A percentile compares a stretch with the other conserved stretches of the same genome.
phyloP scores from a whole-genome alignment of 805 yeast genomes.

The Ogataea methanolica region DNA sequence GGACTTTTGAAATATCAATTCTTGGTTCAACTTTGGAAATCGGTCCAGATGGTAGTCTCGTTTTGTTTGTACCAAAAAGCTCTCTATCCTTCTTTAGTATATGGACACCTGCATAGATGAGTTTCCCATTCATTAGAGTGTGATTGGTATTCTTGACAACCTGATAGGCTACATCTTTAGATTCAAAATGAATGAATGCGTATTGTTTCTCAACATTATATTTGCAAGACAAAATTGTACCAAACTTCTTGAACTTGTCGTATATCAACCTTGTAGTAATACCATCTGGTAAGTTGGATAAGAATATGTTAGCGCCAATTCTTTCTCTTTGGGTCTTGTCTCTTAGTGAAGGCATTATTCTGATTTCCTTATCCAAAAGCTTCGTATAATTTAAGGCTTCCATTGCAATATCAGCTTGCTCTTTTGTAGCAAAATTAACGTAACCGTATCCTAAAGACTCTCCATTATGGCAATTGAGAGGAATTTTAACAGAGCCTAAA shows the following conservation, averaged over 20 bases:
- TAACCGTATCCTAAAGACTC: slow-evolving; percentile 70
- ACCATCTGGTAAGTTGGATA: slow-evolving; percentile 39
- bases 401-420: slow-evolving; percentile 52
- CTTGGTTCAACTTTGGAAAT: background rate
- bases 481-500: slow-evolving; percentile 55
- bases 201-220: slow-evolving; percentile 19
- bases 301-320: slow-evolving; percentile 47
- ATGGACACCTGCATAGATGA: slow-evolving; percentile 26
- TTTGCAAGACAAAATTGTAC: slow-evolving; percentile 29
- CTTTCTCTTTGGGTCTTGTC: slow-evolving; percentile 35
- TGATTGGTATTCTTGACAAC: slow-evolving; percentile 31
- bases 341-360: slow-evolving; percentile 54
- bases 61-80: slow-evolving; percentile 12
- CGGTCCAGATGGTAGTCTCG: background rate
- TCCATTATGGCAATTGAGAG: slow-evolving; percentile 49
- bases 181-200: slow-evolving; percentile 40
- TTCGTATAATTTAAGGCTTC: slow-evolving; percentile 50
- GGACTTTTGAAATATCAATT: slow-evolving; percentile 10
- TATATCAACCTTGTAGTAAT: slow-evolving; percentile 28
- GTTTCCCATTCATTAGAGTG: slow-evolving; percentile 18
- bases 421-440: slow-evolving; percentile 49
- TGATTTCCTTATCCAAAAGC: slow-evolving; percentile 38
- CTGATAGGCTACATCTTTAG: slow-evolving; percentile 29
- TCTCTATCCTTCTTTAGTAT: slow-evolving; percentile 26
- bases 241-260: slow-evolving; percentile 24